Evolutionary conservation across 345 rosid species (phyloP).

Genomic region (Lepidium aucheri): DNA sequence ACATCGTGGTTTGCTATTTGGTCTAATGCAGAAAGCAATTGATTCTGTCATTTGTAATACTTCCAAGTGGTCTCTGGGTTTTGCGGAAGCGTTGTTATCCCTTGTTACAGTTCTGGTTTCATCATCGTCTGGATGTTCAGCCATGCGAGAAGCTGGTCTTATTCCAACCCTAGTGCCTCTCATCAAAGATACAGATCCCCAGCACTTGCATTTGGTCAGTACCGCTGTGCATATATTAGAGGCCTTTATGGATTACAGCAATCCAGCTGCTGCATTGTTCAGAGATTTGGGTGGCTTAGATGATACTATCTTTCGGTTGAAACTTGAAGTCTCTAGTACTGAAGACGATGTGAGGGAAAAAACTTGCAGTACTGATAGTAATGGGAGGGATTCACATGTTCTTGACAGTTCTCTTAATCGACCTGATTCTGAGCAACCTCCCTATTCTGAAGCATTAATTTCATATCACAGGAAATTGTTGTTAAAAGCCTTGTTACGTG

Average conservation of each 20-base stretch:
- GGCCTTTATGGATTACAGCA: constrained; percentile 92
- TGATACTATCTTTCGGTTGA: constrained; percentile 77
- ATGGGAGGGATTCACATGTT: constrained; percentile 32
- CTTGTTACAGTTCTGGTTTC: constrained; percentile 89
- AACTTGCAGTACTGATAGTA: constrained; percentile 42
- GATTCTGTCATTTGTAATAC: constrained; percentile 63
- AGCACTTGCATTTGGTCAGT: constrained; percentile 85
- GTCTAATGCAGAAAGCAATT: constrained; percentile 86
- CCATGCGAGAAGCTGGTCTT: constrained; percentile 93
- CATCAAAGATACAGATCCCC: constrained; percentile 86
- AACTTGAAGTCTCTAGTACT: constrained; percentile 64
- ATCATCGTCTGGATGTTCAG: constrained; percentile 85
- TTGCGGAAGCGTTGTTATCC: constrained; percentile 85
- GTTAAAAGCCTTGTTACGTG: constrained; percentile 80
- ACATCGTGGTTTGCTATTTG: constrained; percentile 81
- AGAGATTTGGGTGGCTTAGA: constrained; percentile 97
- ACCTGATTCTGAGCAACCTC: constrained; percentile 47
- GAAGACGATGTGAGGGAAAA: constrained; percentile 50
- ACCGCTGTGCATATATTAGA: constrained; percentile 84
- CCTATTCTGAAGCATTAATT: constrained; percentile 80
- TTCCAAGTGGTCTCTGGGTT: constrained; percentile 70
- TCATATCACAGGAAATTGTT: constrained; percentile 65
- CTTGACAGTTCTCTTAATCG: constrained; percentile 37
- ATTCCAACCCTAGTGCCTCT: constrained; percentile 89
- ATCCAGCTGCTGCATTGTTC: constrained; percentile 88